Conservation (phyloP, 805 yeast genomes). For the Blastobotrys peoriensis region DNA sequence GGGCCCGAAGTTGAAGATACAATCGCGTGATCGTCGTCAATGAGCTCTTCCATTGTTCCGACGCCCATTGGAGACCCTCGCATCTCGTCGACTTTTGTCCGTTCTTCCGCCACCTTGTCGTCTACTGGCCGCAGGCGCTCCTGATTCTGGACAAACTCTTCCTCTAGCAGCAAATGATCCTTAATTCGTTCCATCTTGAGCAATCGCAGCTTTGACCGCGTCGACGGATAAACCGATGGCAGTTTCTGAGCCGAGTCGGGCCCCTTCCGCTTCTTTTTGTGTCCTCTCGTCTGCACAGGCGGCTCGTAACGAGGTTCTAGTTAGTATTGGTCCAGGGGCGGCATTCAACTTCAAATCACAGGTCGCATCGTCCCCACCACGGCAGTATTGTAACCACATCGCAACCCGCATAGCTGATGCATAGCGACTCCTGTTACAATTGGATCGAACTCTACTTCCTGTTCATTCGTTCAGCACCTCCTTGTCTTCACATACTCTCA, state of each 20-base stretch:
- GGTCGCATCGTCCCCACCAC: no score
- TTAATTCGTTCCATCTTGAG: conserved; percentile 93
- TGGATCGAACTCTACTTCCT: no score
- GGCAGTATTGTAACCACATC: no score
- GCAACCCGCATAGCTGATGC: no score
- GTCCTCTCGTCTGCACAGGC: conserved; percentile 91
- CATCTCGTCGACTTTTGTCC: conserved; percentile 89
- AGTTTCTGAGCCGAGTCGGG: conserved; percentile 86
- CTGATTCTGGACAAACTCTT: conserved; percentile 91
- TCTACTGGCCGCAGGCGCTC: conserved; percentile 94
- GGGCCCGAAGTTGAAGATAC: conserved; percentile 95
- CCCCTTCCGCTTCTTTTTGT: conserved; percentile 77
- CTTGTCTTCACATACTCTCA: conserved; percentile 30
- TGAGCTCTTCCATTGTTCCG: conserved; percentile 93
- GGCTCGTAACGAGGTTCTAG: conserved; percentile 95
- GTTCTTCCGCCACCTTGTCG: conserved; percentile 92
- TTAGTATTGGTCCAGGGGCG: no score
- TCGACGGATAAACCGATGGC: conserved; percentile 84
- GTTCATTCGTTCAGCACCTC: no score
- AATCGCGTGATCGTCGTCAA: conserved; percentile 98
- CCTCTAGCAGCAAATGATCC: conserved; percentile 90
- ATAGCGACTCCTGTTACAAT: no score
- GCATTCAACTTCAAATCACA: no score
- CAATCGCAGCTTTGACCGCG: conserved; percentile 87
- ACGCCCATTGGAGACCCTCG: conserved; percentile 96